A percentile compares a stretch with the other conserved stretches of the same genome.
These are phyloP conservation scores for Albophoma yamanashiensis DNA, from an alignment of 2,329 filamentous ascomycete genomes.

Conservation along the genomic window DNA sequence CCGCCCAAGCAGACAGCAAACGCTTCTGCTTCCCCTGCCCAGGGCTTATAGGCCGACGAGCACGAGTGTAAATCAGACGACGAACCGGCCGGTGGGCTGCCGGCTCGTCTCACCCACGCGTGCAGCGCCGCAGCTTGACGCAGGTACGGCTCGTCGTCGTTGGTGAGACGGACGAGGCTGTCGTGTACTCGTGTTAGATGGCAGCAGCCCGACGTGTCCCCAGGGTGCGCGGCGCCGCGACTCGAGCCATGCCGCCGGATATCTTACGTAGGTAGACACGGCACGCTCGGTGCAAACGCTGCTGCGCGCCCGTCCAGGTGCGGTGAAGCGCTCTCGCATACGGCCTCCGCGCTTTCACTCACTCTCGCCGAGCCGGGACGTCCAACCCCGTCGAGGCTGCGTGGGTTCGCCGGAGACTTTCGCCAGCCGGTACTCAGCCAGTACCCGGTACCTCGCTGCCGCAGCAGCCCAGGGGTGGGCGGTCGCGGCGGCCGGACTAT, in stretches of 20 bases:
- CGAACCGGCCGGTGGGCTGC: background rate
- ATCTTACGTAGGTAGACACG: background rate
- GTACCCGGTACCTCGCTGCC: background rate
- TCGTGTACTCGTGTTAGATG: background rate
- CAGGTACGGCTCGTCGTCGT: background rate
- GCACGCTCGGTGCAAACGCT: background rate
- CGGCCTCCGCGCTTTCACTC: background rate
- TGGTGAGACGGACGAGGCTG: background rate
- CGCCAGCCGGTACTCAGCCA: no score
- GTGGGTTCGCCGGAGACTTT: background rate
- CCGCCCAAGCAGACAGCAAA: background rate
- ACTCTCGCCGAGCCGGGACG: background rate
- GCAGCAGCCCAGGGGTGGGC: slow-evolving; percentile 5
- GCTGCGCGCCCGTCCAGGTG: background rate
- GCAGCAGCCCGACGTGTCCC: background rate
- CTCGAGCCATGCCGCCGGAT: background rate
- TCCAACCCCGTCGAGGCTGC: background rate
- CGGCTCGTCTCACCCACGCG: background rate
- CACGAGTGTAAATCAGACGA: background rate
- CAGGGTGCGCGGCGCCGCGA: background rate
- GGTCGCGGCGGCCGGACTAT: slow-evolving; percentile 18
- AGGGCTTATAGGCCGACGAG: background rate
- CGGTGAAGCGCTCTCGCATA: background rate
- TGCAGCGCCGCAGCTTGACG: background rate
- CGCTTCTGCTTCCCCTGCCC: background rate